phyloP scores from a whole-genome alignment of 2,329 filamentous ascomycete species.

The Trichoderma sp. region DNA sequence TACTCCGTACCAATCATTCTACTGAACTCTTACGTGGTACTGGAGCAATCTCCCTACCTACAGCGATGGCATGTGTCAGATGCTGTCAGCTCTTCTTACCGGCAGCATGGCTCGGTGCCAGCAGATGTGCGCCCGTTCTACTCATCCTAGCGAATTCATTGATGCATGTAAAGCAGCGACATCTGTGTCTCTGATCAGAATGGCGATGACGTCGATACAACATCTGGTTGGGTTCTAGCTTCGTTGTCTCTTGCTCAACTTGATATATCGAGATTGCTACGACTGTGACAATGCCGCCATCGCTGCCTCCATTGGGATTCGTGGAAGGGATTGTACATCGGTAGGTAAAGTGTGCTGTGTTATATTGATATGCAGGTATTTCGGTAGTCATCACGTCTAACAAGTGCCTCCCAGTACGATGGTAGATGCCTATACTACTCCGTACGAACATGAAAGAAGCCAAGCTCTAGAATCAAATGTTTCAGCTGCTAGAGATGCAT shows the following conservation, averaged over 20 bases:
- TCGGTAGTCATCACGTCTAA: neutral
- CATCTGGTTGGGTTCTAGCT: neutral
- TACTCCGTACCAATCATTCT: neutral
- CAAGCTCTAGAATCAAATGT: neutral
- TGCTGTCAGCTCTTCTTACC: neutral
- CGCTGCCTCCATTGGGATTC: neutral
- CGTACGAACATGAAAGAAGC: no score
- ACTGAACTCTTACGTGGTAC: neutral
- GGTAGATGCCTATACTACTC: no score
- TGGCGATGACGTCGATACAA: neutral
- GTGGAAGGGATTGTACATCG: neutral
- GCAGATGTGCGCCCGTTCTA: neutral
- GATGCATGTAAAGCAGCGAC: neutral
- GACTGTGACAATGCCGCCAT: neutral
- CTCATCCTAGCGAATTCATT: neutral
- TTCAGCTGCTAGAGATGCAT: neutral
- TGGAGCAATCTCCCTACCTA: neutral
- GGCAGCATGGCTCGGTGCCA: neutral
- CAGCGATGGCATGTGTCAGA: neutral
- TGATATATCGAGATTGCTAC: fast-evolving
- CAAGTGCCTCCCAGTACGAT: neutral
- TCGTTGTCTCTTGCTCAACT: neutral
- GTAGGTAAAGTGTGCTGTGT: neutral
- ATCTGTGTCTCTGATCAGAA: neutral
- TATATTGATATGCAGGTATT: neutral